Percentiles rank a stretch among this genome's conserved stretches.
phyloP scores from a whole-genome alignment of 805 yeast species.

The Ogataea pini region DNA sequence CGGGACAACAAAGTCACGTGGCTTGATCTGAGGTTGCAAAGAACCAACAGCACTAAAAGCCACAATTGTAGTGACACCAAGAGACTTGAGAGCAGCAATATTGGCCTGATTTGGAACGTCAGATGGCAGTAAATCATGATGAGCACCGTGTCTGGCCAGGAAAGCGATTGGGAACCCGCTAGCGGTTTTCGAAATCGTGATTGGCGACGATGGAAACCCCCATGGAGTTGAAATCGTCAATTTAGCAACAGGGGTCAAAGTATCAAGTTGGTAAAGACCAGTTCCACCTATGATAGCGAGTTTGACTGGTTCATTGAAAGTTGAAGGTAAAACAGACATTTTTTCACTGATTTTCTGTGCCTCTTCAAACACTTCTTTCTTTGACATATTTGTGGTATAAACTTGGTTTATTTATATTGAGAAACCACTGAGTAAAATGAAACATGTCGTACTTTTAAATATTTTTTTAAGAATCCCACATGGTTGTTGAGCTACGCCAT shows the following conservation, averaged over 20 bases:
- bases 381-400: not conserved
- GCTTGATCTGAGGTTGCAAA: slow-evolving; percentile 81
- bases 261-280: slow-evolving; percentile 87
- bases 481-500: not conserved
- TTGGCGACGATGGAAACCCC: slow-evolving; percentile 95
- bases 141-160: slow-evolving; percentile 89
- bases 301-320: slow-evolving; percentile 64
- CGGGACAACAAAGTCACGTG: slow-evolving; percentile 96
- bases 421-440: too few species aligned
- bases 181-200: slow-evolving; percentile 80
- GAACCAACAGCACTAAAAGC: slow-evolving; percentile 98
- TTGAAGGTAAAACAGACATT: slow-evolving; percentile 21
- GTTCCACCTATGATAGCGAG: slow-evolving; percentile 97
- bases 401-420: not conserved
- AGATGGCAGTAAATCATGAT: slow-evolving; percentile 86
- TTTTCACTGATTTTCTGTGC: slow-evolving; percentile 1
- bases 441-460: not conserved
- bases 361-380: slow-evolving; percentile 8
- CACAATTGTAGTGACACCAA: slow-evolving; percentile 84
- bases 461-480: not conserved
- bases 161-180: slow-evolving; percentile 87
- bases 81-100: slow-evolving; percentile 87
- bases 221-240: slow-evolving; percentile 88
- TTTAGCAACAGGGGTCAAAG: slow-evolving; percentile 82
- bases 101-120: slow-evolving; percentile 94